Percentiles rank a stretch among this genome's conserved stretches.
These are phyloP conservation scores for Cystobasidiaceae sp. DNA, from an alignment of 1,284 basidiomycete species.

Conservation along the genomic window DNA sequence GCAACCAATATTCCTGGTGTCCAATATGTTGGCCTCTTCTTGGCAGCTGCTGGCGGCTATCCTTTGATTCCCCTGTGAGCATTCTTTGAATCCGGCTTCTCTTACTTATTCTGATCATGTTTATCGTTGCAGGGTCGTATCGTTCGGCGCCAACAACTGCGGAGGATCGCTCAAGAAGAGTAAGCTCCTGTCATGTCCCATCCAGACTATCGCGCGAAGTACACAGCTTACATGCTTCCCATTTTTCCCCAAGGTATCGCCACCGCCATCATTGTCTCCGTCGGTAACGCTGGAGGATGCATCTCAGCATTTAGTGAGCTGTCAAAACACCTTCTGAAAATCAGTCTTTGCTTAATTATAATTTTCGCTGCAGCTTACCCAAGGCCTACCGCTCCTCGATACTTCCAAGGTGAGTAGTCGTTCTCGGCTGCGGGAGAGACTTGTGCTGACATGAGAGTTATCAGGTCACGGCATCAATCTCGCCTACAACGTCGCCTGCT, in stretches of 20 bases:
- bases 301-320: background rate
- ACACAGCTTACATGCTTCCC: no score
- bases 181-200: background rate
- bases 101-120: no score
- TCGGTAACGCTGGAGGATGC: conserved; percentile 20
- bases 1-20: conserved; percentile 26
- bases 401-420: no score
- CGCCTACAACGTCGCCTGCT: conserved; percentile 1
- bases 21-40: conserved; percentile 55
- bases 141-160: conserved; percentile 57
- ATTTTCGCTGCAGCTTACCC: background rate
- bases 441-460: background rate
- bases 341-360: background rate
- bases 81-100: no score
- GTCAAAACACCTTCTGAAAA: background rate
- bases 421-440: background rate
- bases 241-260: conserved; percentile 50
- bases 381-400: background rate
- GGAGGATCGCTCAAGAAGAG: conserved; percentile 54
- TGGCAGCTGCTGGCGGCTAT: conserved; percentile 57
- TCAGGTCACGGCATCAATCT: conserved; percentile 5
- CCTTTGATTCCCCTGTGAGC: conserved; percentile 56
- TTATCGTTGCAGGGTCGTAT: no score
- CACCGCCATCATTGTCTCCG: conserved; percentile 26
- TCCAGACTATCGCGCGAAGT: background rate